These are phyloP conservation scores for Polytrichum formosum DNA, from an alignment of 225 moss, liverwort and hornwort species.

Conservation along the genomic window DNA sequence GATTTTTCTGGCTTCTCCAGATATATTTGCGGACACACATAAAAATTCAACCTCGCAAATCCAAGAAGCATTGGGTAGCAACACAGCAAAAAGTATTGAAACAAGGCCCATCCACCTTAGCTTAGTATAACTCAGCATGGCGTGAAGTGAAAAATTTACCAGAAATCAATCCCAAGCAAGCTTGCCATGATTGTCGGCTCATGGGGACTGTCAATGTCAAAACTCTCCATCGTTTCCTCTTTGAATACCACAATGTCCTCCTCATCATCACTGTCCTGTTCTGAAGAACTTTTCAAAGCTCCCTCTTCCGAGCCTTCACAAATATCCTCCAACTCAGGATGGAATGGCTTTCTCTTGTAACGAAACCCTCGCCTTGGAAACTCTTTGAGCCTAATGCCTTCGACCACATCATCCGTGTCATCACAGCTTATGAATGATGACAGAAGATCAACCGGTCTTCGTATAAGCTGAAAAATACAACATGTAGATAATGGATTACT, in stretches of 20 bases:
- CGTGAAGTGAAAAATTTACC: slow-evolving; percentile 3
- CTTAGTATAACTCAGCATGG: too few relatives aligned
- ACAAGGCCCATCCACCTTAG: too few relatives aligned
- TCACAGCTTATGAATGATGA: slow-evolving; percentile 34
- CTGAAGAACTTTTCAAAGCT: slow-evolving; percentile 36
- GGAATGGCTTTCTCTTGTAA: slow-evolving; percentile 37
- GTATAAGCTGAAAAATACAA: slow-evolving; percentile 24
- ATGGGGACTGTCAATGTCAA: slow-evolving; percentile 5
- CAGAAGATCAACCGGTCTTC: slow-evolving; percentile 35
- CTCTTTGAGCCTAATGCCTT: slow-evolving; percentile 33
- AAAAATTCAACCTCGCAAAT: too few relatives aligned
- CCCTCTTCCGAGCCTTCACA: slow-evolving; percentile 40
- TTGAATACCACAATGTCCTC: slow-evolving; percentile 37
- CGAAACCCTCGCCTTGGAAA: slow-evolving; percentile 32
- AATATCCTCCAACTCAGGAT: slow-evolving; percentile 47
- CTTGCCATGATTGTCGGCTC: slow-evolving; percentile 31
- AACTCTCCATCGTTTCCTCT: slow-evolving; percentile 10
- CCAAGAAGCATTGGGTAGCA: too few relatives aligned
- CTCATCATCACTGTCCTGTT: slow-evolving; percentile 30
- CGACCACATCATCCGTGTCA: slow-evolving; percentile 22
- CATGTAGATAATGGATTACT: neutral
- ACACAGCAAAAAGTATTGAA: too few relatives aligned
- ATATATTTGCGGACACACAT: too few relatives aligned
- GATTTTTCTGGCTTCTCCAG: too few relatives aligned
- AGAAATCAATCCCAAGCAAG: slow-evolving; percentile 47